Percentiles rank a stretch among this genome's conserved stretches.
phyloP scores from a whole-genome alignment of 495 filamentous ascomycete species.

The Podospora pseudopauciseta region DNA sequence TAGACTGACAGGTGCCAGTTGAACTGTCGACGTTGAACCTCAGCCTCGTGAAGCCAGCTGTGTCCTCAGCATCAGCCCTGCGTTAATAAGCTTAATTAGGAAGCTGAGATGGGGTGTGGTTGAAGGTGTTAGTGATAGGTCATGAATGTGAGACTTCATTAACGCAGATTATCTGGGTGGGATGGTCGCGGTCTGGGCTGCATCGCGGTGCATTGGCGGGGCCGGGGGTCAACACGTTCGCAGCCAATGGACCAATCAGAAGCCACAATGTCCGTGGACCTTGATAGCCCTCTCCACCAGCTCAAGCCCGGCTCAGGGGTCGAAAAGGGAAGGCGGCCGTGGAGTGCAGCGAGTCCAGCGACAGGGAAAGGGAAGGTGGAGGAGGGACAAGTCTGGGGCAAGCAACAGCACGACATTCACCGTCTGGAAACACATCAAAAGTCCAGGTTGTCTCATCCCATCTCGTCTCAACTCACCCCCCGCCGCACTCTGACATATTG shows the following conservation, averaged over 20 bases:
- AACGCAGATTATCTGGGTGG: slow-evolving; percentile 22
- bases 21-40: not conserved
- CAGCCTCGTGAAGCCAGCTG: slow-evolving; percentile 10
- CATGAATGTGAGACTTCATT: slow-evolving; percentile 4
- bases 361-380: slow-evolving; percentile 13
- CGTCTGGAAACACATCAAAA: not conserved
- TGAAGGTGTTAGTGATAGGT: slow-evolving; percentile 17
- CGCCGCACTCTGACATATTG: not conserved
- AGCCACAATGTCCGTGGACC: not conserved
- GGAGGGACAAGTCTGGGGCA: slow-evolving; percentile 5
- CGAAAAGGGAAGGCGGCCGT: slow-evolving; percentile 20
- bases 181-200: not conserved
- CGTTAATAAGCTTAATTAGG: slow-evolving; percentile 9
- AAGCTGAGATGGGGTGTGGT: slow-evolving; percentile 12
- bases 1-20: not conserved
- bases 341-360: not conserved
- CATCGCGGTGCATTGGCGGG: not conserved
- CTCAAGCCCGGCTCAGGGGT: slow-evolving; percentile 18
- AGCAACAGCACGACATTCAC: slow-evolving; percentile 2
- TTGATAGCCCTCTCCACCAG: slow-evolving; percentile 13
- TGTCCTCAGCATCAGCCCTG: slow-evolving; percentile 13
- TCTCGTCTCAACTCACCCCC: not conserved
- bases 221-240: slow-evolving; percentile 7
- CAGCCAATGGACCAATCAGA: slow-evolving; percentile 18
- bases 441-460: not conserved